Evolutionary conservation across 1,284 basidiomycete genomes (phyloP), one percentile per base, ranked within the genome.

Genomic region (Heterobasidion annosum): DNA sequence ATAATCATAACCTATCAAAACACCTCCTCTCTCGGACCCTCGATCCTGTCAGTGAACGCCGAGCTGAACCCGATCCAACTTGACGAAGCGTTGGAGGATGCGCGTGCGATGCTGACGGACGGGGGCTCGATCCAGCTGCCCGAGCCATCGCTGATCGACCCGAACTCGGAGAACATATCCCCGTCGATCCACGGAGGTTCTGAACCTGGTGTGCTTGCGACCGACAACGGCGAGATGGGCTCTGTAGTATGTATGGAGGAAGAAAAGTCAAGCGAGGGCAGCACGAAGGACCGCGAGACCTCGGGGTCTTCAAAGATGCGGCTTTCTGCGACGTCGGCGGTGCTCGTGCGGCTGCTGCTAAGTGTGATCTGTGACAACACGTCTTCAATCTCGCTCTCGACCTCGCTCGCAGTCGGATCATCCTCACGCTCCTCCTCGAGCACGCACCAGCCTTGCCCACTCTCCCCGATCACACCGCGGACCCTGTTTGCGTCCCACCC

Each of bases 191-290:
- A 19, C 13, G 13, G 40, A 43, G 10, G 33, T 16, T 51, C 34
- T 1, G 53, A 57, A 8, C n/a, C 8, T 33, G 58, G 54, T 47
- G 54, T 53, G 55, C 54, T 58, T 48, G 49, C 57, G 44, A 48
- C 63, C 42, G 57, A 48, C 25, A 57, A 52, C 54, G 62, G 55
- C 57, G 61, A 54, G 64, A 67, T 2, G 66, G 47, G 34, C 15
- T 43, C 47, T 18, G 43, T 46, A 10, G 47, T 59, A 3, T 61
- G 53, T 59, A 70, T 69, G 19, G 65, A 67, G 12, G 70, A 66
- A 0, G 84, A 85, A 59, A 88, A 77, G 64, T 89, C 85, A 54
- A 89, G 73, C 0, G 81, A 85, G 1, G 87, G 87, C 13, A 90
- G 66, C 10, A 88, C 68, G 57, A 89, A 75, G 1, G 81, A 83